These are phyloP conservation scores for Seiridium unicorne DNA, from an alignment of 2,329 filamentous ascomycete species.

Conservation along the genomic window DNA sequence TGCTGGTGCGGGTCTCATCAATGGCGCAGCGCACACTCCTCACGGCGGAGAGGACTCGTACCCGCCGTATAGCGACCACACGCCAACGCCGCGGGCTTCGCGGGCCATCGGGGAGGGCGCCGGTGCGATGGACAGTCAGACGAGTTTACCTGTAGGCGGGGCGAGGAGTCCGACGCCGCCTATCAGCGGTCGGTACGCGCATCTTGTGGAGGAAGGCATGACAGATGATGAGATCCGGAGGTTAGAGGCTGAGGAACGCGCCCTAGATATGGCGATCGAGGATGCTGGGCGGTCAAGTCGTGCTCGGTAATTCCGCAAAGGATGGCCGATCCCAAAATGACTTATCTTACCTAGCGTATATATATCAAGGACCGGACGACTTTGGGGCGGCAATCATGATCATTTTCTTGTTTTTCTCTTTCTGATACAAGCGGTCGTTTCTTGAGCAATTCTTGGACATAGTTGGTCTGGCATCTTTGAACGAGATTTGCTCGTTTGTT, in stretches of 20 bases:
- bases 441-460: too few species aligned
- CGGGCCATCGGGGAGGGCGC: slow-evolving; percentile 10
- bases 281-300: slow-evolving; percentile 29
- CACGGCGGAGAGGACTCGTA: slow-evolving; percentile 20
- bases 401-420: neutral
- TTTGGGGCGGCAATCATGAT: neutral
- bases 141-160: neutral
- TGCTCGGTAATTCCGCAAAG: neutral
- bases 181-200: slow-evolving; percentile 40
- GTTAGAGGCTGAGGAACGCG: slow-evolving; percentile 57
- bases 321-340: neutral
- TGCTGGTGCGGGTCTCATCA: neutral
- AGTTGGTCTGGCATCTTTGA: too few species aligned
- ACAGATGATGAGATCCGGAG: slow-evolving; percentile 53
- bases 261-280: slow-evolving; percentile 56
- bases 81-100: slow-evolving; percentile 10
- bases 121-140: slow-evolving; percentile 26
- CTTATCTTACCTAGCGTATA: neutral
- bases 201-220: slow-evolving; percentile 61
- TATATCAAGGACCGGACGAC: neutral
- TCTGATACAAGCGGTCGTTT: neutral
- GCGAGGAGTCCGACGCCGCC: slow-evolving; percentile 18
- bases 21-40: slow-evolving; percentile 12
- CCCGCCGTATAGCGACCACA: slow-evolving; percentile 32
- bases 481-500: too few species aligned